Evolutionary conservation across 306 rosid species (phyloP), one percentile per base, ranked within the genome.

Genomic region (Erythrophleum fordii): DNA sequence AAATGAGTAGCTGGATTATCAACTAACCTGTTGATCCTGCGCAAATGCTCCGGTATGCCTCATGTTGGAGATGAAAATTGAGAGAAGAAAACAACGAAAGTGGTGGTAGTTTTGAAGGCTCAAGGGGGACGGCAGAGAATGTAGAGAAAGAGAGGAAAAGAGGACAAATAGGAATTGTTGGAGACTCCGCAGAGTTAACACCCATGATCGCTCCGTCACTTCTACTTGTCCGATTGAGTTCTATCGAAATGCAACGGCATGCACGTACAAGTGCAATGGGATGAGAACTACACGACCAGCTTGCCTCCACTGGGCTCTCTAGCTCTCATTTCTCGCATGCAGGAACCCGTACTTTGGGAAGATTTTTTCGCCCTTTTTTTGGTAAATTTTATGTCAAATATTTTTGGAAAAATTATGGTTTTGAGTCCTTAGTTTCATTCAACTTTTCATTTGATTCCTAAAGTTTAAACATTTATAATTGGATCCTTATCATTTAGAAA

Each of bases 161-260:
- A 79, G 17, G 85, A 72, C 80, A 66, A 72, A 6, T 28, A 34
- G 17, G 22, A 75, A 76, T 39, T 34, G 75, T 86, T 82, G 89
- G 87, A 80, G 56, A 58, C 85, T 86, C 89, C 87, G 87, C 80
- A 86, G 53, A 34, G 37, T 9, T 52, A 46, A 71, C 28, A 29
- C 31, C 23, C 45, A 78, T 46, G 58, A 37, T 48, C 52, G 51
- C 34, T 39, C 6, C 5, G 72, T 67, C 72, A 67, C 49, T 66
- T 82, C 41, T 12, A 1, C 23, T 71, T 59, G 37, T 80, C 73
- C 72, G 65, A 20, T 49, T 23, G 42, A 55, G 17, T 34, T 35
- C 75, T 9, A 25, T 48, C 23, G 16, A 62, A 45, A 29, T 62
- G 72, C 72, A 58, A 59, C 2, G 22, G 34, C 26, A 45, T n/a